Evolutionary conservation across 441 rosid species (phyloP).

Genomic region (Erodium trifolium): DNA sequence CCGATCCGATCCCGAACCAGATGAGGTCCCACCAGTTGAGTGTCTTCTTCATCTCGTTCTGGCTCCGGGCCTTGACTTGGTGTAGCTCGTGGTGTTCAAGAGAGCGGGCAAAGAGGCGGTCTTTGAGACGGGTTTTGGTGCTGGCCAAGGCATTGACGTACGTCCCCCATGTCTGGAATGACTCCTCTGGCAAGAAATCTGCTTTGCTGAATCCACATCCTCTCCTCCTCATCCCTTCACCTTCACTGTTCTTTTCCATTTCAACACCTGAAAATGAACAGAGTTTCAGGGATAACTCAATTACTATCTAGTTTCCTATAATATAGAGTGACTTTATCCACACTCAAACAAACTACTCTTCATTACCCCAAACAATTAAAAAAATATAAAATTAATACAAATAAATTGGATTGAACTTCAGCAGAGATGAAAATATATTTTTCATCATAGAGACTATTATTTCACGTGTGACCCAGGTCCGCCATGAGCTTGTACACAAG

Average conservation of each 20-base stretch:
- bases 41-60: slow-evolving; percentile 50
- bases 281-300: neutral
- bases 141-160: slow-evolving; percentile 45
- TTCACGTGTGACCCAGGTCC: neutral
- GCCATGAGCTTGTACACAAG: neutral
- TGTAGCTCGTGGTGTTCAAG: slow-evolving; percentile 42
- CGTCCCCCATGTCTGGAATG: slow-evolving; percentile 46
- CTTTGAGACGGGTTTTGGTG: slow-evolving; percentile 44
- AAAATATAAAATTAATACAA: neutral
- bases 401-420: neutral
- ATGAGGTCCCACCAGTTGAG: slow-evolving; percentile 73
- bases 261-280: neutral
- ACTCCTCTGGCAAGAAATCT: slow-evolving; percentile 65
- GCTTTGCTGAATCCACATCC: slow-evolving; percentile 32
- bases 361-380: neutral
- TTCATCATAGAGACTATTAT: neutral
- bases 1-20: slow-evolving; percentile 74
- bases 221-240: slow-evolving; percentile 21
- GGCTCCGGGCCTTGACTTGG: slow-evolving; percentile 39
- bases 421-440: neutral
- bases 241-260: slow-evolving; percentile 15
- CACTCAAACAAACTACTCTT: neutral
- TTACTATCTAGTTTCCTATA: neutral
- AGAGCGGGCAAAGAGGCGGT: slow-evolving; percentile 50
- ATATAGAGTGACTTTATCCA: neutral